Evolutionary conservation across 1,284 basidiomycete species (phyloP).

Genomic region (Phellopilus nigrolimitatus): DNA sequence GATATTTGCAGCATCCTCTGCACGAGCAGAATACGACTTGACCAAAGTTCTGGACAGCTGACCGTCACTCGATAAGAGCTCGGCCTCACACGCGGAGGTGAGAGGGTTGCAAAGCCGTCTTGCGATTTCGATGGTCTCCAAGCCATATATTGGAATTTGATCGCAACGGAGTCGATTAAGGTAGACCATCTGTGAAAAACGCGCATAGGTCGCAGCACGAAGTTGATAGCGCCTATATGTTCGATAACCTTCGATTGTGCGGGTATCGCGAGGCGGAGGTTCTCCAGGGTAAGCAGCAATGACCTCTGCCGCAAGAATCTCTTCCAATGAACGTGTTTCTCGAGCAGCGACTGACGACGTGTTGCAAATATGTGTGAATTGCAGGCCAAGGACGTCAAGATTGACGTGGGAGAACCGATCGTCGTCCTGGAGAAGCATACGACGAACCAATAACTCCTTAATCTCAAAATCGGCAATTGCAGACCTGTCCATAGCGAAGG

Average conservation of each 20-base stretch:
- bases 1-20: slow-evolving; percentile 47
- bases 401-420: slow-evolving; percentile 47
- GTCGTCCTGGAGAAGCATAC: slow-evolving; percentile 51
- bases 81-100: slow-evolving; percentile 35
- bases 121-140: slow-evolving; percentile 51
- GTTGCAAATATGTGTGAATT: slow-evolving; percentile 50
- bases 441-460: slow-evolving; percentile 81
- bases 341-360: slow-evolving; percentile 49
- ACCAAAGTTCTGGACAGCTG: slow-evolving; percentile 43
- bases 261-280: slow-evolving; percentile 64
- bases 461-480: slow-evolving; percentile 85
- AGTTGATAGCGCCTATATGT: slow-evolving; percentile 53
- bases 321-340: slow-evolving; percentile 62
- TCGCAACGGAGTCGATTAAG: slow-evolving; percentile 77
- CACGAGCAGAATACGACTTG: slow-evolving; percentile 62
- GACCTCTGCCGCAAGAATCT: slow-evolving; percentile 60
- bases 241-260: slow-evolving; percentile 72
- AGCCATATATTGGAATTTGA: slow-evolving; percentile 57
- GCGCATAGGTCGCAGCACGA: slow-evolving; percentile 49
- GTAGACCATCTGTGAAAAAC: slow-evolving; percentile 69
- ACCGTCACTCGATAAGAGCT: slow-evolving; percentile 12
- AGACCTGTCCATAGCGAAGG: slow-evolving; percentile 82
- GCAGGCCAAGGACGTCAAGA: slow-evolving; percentile 63
- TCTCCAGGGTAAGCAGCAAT: slow-evolving; percentile 51
- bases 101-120: slow-evolving; percentile 44